Conservation (phyloP, 768 basidiomycete genomes). For the Naganishia onofrii region DNA sequence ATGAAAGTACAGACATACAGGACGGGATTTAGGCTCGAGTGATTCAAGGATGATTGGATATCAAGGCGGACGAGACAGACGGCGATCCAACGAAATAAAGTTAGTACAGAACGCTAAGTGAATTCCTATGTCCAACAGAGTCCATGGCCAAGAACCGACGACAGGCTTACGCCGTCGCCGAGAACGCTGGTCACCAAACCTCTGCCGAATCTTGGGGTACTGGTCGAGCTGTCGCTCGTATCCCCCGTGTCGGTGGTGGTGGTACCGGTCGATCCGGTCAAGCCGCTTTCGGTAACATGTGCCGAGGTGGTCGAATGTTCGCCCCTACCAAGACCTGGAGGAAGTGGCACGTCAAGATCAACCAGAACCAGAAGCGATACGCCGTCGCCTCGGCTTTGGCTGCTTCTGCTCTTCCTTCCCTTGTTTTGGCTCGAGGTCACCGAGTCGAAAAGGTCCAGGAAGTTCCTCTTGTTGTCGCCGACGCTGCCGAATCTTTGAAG, state of each 20-base stretch:
- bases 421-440: constrained; percentile 98
- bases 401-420: constrained; percentile 93
- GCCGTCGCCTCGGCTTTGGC: constrained; percentile 96
- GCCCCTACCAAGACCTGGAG: constrained; percentile 99
- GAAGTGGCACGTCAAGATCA: constrained; percentile 98
- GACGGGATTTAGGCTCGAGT: background rate
- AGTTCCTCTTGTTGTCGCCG: constrained; percentile 85
- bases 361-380: constrained; percentile 98
- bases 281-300: constrained; percentile 99
- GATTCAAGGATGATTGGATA: background rate
- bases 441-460: constrained; percentile 96
- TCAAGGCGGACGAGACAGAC: background rate
- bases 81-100: background rate
- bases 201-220: constrained; percentile 99
- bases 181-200: constrained; percentile 98
- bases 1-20: no score
- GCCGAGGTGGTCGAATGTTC: constrained; percentile 99
- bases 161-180: constrained; percentile 92
- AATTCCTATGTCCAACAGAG: constrained; percentile 58
- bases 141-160: constrained; percentile 97
- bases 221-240: constrained; percentile 99
- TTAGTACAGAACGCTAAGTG: constrained; percentile 3
- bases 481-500: constrained; percentile 74
- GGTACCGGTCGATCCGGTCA: constrained; percentile 98
- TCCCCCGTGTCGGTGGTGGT: constrained; percentile 98